Conservation (phyloP, 345 rosid species). For the Salix purpurea region DNA sequence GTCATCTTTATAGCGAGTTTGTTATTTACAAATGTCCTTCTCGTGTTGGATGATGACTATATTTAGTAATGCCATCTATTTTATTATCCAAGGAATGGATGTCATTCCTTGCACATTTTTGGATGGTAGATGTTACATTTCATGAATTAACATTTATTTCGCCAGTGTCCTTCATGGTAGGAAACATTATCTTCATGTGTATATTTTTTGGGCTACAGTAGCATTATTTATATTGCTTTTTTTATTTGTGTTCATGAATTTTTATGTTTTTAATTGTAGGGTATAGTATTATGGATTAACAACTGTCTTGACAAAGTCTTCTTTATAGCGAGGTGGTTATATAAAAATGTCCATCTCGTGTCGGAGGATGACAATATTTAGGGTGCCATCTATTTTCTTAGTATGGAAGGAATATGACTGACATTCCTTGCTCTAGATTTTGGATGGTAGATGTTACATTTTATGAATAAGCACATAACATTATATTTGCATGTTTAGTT, state of each 20-base stretch:
- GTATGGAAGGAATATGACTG: slow-evolving; percentile 3
- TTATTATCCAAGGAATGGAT: slow-evolving; percentile 4
- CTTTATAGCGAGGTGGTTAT: no score
- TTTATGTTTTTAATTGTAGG: no score
- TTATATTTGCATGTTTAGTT: no score
- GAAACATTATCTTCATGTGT: neutral
- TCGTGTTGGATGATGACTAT: slow-evolving; percentile 40
- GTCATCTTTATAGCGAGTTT: neutral
- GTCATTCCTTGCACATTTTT: slow-evolving; percentile 7
- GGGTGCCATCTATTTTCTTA: slow-evolving; percentile 7
- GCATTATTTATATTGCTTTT: neutral
- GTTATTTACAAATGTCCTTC: neutral
- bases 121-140: slow-evolving; percentile 24
- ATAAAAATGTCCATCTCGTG: slow-evolving; percentile 12
- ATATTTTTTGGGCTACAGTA: neutral
- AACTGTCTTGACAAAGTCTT: no score
- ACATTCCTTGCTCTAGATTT: slow-evolving; percentile 3
- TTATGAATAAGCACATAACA: neutral
- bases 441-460: slow-evolving; percentile 26
- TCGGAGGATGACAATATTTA: slow-evolving; percentile 37
- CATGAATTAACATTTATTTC: neutral
- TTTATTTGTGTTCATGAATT: no score
- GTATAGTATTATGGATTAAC: no score
- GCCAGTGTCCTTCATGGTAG: no score
- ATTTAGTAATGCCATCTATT: slow-evolving; percentile 14